phyloP scores from a whole-genome alignment of 1,284 basidiomycete species.

The Apiotrichum siamense region DNA sequence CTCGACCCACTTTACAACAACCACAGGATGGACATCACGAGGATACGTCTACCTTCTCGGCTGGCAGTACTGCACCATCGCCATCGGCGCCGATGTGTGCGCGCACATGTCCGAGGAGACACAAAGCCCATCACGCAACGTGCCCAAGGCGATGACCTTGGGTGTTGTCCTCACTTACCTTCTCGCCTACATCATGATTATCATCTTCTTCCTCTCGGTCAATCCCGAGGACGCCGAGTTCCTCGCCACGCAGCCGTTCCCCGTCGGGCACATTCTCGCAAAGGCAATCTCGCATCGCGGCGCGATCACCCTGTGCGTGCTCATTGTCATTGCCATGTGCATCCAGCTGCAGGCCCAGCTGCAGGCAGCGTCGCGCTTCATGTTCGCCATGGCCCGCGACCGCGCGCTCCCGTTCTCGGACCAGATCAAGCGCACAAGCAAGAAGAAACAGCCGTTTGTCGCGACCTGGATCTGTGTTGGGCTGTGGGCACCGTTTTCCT shows the following conservation, averaged over 20 bases:
- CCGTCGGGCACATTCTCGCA: constrained; percentile 41
- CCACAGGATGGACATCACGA: constrained; percentile 29
- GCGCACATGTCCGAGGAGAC: constrained; percentile 45
- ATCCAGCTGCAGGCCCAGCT: constrained; percentile 44
- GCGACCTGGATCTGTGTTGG: constrained; percentile 38
- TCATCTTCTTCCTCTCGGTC: constrained; percentile 39
- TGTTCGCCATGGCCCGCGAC: constrained; percentile 45
- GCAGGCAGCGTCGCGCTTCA: constrained; percentile 45
- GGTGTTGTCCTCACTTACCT: constrained; percentile 36
- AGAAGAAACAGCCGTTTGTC: constrained; percentile 33
- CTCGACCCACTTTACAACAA: constrained; percentile 25
- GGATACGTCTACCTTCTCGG: constrained; percentile 42
- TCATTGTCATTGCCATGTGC: constrained; percentile 32
- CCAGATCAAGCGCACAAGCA: constrained; percentile 34
- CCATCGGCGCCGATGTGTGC: constrained; percentile 28
- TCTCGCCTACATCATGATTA: constrained; percentile 41
- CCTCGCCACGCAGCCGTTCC: constrained; percentile 30
- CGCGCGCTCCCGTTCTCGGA: constrained; percentile 44
- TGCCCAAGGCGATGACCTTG: constrained; percentile 43
- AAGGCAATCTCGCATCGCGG: constrained; percentile 29
- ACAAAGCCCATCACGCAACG: constrained; percentile 43
- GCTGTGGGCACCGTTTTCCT: constrained; percentile 30
- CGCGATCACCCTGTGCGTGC: constrained; percentile 32
- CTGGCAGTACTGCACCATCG: constrained; percentile 41
- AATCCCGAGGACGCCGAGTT: constrained; percentile 26